Percentiles rank a stretch among this genome's conserved stretches.
Evolutionary conservation across 2,329 filamentous ascomycete genomes (phyloP).

Genomic region (Hypoxylon sp.): DNA sequence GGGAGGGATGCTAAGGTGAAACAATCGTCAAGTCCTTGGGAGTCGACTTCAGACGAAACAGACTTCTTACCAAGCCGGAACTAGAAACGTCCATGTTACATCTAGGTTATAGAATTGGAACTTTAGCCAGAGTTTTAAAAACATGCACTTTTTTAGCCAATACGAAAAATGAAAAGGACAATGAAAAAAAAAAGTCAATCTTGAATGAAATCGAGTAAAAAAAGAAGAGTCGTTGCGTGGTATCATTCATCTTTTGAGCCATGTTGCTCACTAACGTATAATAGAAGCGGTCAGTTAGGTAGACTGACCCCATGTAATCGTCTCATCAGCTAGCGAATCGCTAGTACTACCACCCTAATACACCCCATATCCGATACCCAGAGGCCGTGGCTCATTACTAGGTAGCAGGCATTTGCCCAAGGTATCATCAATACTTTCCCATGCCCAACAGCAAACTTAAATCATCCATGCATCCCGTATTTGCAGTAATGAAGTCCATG

Average conservation of each 20-base stretch:
- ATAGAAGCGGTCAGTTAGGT: slow-evolving; percentile 30
- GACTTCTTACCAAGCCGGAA: slow-evolving; percentile 20
- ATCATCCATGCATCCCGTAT: slow-evolving; percentile 34
- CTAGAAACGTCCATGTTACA: slow-evolving; percentile 28
- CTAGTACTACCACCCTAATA: slow-evolving; percentile 7
- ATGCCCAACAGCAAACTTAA: slow-evolving; percentile 23
- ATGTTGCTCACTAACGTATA: slow-evolving; percentile 25
- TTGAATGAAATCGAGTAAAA: slow-evolving; percentile 17
- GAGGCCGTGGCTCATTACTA: slow-evolving; percentile 38
- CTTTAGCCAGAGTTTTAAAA: background rate
- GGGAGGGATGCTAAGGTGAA: slow-evolving; percentile 41
- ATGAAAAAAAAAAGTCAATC: slow-evolving; percentile 14
- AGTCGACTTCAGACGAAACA: slow-evolving; percentile 38
- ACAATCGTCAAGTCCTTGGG: slow-evolving; percentile 29
- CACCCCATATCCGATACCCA: slow-evolving; percentile 6
- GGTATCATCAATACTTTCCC: slow-evolving; percentile 38
- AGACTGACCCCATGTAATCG: slow-evolving; percentile 17
- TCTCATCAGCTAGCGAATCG: slow-evolving; percentile 21
- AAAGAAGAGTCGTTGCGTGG: slow-evolving; percentile 37
- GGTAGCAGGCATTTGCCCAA: slow-evolving; percentile 28
- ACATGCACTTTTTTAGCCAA: slow-evolving; percentile 18
- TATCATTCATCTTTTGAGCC: slow-evolving; percentile 40
- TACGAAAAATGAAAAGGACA: slow-evolving; percentile 15
- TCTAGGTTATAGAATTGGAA: slow-evolving; percentile 5
- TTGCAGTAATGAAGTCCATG: slow-evolving; percentile 28